Conservation (phyloP, 2,329 filamentous ascomycete genomes). For the Botrytis fabae region DNA sequence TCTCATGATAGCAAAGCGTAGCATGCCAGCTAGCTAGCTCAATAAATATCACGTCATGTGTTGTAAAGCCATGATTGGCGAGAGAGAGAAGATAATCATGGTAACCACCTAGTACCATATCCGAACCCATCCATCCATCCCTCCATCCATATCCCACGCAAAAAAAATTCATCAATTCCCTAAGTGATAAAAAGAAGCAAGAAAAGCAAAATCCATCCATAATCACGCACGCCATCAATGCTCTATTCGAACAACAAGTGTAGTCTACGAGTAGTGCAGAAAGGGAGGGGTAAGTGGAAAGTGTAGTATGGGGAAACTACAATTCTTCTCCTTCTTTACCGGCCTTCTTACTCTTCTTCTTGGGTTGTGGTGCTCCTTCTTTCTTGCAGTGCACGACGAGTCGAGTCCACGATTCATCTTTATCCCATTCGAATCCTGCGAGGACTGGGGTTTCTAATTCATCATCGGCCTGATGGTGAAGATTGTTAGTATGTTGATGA, state of each 20-base stretch:
- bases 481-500: constrained; percentile 30
- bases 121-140: not conserved
- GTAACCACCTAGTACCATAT: not conserved
- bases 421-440: constrained; percentile 94
- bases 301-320: not conserved
- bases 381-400: constrained; percentile 84
- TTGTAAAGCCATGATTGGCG: not conserved
- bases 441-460: constrained; percentile 87
- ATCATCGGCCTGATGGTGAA: constrained; percentile 70
- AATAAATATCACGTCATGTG: not conserved
- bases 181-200: not conserved
- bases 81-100: not conserved
- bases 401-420: constrained; percentile 84
- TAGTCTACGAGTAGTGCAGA: constrained; percentile 19
- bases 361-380: constrained; percentile 58
- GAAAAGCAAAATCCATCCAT: constrained; percentile 9
- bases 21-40: not conserved
- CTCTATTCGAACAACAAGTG: constrained; percentile 15
- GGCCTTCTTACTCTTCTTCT: constrained; percentile 66
- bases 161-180: not conserved
- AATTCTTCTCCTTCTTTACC: constrained; percentile 45
- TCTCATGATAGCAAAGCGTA: not conserved
- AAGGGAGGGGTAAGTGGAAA: not conserved
- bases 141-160: constrained; percentile 1
- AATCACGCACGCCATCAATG: constrained; percentile 3